Base-by-base conservation (phyloP, 2,329 filamentous ascomycete genomes). In the Alternaria sp. region DNA sequence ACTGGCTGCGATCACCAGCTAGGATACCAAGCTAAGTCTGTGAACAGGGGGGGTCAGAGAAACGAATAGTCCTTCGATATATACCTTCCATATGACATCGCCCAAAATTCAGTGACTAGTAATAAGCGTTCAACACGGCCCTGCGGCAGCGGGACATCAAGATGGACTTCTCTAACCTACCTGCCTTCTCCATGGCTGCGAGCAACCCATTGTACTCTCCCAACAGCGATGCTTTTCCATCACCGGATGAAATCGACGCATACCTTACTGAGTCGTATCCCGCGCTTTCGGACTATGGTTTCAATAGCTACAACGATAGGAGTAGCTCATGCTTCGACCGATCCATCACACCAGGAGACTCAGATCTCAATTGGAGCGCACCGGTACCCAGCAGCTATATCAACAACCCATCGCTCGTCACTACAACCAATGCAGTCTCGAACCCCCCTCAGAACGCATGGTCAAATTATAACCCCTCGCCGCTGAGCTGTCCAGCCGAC, bases 211-310 rank as follows among this genome's bases (percentile, higher is more conserved):
- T 49, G 18, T 60, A 60, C 27, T 60, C 58, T 40, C 58, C 58
- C 16, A 57, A 53, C 41, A 60, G 58, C 48, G 58, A 60, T 4
- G 30, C 32, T 7, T 60, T 60, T 28, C 54, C 58, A n/a, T 60
- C 54, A 12, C 46, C 58, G 2, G 58, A 57, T 34, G 36, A 55
- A n/a, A 25, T 60, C 28, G 58, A 57, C 49, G 16, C 48, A n/a
- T 43, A 56, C 43, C 54, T 56, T 22, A 57, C 50, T 20, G 54
- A 50, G 36, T 53, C 58, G 3, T 60, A 60, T 43, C 18, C 54
- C 16, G 28, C 48, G 6, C 43, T 57, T 14, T 53, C 58, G 9
- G 58, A 57, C 16, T 56, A 51, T 38, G 57, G 32, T 36, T 48
- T 38, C 27, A 49, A 56, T 38, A 43, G 28, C 41, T 45, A 43